Base-by-base conservation (phyloP, 768 basidiomycete genomes). In the Holtermanniella nyarrowii region DNA sequence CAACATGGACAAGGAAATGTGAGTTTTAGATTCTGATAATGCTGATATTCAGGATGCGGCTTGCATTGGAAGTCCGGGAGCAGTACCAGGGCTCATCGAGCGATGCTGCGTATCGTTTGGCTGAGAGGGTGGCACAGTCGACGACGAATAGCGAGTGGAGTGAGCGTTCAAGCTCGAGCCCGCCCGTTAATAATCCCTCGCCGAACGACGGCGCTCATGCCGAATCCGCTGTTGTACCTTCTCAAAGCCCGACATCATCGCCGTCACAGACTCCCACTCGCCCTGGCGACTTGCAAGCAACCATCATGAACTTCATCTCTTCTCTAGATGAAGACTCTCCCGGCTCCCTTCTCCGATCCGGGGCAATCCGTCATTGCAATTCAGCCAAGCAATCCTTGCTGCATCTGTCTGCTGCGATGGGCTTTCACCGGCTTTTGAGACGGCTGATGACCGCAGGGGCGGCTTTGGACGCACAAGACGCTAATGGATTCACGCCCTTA, bases 401-500 rank as follows among this genome's bases (percentile, higher is more conserved):
- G 11, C 93, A 99, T 68, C 76, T 96, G 42, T 84, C 90, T 1
- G 76, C 82, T 4, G 82, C 88, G 65, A 79, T 90, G 50, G 83
- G 83, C 25, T 86, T 87, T 69, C 73, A 79, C 7, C 74, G 79
- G 4, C 78, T 97, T 26, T 78, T 82, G 16, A 64, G 74, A 42
- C 87, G 86, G 73, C 76, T 99, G 51, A 73, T 93, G 51, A 72
- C 75, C 3, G 84, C 79, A 49, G 80, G 78, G 5, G 81, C 84
- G 31, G 87, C 90, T 65, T 58, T 90, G 48, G 88, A 97, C 65
- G 78, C 77, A 13, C 81, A 87, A 45, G 95, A 99, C 70, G 77
- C 79, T 44, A 93, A 89, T 69, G 93, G 93, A 13, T 88, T 79
- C 67, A 97, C 91, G 0, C 81, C 95, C 0, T 73, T 96, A 26